phyloP scores from a whole-genome alignment of 2,329 filamentous ascomycete species.

The Neophaeococcomyces aloes region DNA sequence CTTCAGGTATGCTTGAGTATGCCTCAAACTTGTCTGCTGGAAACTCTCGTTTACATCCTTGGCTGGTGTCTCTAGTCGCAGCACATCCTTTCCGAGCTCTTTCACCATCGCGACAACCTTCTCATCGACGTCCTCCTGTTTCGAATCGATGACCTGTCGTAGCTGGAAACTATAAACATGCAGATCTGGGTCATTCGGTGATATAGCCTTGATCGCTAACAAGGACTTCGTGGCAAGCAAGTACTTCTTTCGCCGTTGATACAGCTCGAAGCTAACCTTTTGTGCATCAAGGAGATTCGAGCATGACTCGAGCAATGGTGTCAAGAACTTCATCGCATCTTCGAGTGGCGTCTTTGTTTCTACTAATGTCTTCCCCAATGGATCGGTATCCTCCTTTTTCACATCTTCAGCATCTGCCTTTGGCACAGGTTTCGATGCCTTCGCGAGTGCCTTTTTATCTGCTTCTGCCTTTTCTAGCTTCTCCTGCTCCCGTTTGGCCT shows the following conservation, averaged over 20 bases:
- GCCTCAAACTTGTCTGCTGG: constrained; percentile 48
- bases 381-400: constrained; percentile 87
- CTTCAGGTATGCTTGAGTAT: constrained; percentile 55
- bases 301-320: constrained; percentile 69
- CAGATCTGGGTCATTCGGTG: constrained; percentile 59
- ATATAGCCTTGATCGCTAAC: constrained; percentile 58
- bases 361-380: constrained; percentile 67
- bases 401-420: constrained; percentile 47
- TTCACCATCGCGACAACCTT: constrained; percentile 61
- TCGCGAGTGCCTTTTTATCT: constrained; percentile 77
- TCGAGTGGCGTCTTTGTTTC: constrained; percentile 72
- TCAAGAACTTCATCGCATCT: constrained; percentile 78
- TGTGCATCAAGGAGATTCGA: constrained; percentile 74
- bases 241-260: constrained; percentile 77
- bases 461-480: constrained; percentile 67
- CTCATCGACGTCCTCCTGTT: constrained; percentile 49
- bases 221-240: constrained; percentile 80
- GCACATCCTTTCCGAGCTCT: constrained; percentile 51
- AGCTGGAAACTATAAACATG: constrained; percentile 65
- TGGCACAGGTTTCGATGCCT: constrained; percentile 52
- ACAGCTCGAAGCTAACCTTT: constrained; percentile 79
- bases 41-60: constrained; percentile 58
- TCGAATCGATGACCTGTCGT: constrained; percentile 49
- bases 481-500: constrained; percentile 71
- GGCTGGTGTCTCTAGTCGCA: constrained; percentile 43